Percentiles rank a stretch among this genome's conserved stretches.
Conservation (phyloP, 495 filamentous ascomycete species). For the Hyaloscypha variabilis region DNA sequence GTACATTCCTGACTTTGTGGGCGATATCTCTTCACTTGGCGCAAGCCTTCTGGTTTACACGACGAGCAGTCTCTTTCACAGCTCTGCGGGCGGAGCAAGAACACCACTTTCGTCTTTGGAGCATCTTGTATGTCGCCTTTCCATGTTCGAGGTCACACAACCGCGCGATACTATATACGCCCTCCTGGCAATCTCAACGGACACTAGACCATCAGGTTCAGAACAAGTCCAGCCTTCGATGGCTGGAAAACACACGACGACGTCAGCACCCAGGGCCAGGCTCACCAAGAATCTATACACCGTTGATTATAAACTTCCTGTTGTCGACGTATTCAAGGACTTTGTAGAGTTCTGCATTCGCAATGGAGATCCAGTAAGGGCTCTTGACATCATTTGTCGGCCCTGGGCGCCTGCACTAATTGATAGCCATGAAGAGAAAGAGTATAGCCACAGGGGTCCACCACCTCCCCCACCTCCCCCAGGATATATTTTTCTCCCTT, state of each 20-base stretch:
- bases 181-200: conserved; percentile 8
- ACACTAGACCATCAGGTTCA: too few species aligned
- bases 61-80: conserved; percentile 38
- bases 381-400: conserved; percentile 9
- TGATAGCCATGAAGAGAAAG: conserved; percentile 3
- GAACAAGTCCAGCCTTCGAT: too few species aligned
- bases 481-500: background rate
- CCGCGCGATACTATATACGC: conserved; percentile 16
- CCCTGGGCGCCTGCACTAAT: conserved; percentile 10
- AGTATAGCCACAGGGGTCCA: too few species aligned
- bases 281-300: background rate
- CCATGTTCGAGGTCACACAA: conserved; percentile 12
- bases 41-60: conserved; percentile 40
- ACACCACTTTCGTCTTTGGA: conserved; percentile 3
- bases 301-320: conserved; percentile 6
- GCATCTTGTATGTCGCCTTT: conserved; percentile 1
- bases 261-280: background rate
- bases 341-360: conserved; percentile 7
- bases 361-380: background rate
- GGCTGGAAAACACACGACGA: too few species aligned
- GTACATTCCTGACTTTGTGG: conserved; percentile 4
- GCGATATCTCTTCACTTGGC: conserved; percentile 35
- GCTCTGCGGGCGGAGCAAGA: background rate
- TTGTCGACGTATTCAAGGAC: conserved; percentile 6
- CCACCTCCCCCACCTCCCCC: too few species aligned